Conservation (phyloP, 1,139 yeast species). For the Meyerozyma sp. region DNA sequence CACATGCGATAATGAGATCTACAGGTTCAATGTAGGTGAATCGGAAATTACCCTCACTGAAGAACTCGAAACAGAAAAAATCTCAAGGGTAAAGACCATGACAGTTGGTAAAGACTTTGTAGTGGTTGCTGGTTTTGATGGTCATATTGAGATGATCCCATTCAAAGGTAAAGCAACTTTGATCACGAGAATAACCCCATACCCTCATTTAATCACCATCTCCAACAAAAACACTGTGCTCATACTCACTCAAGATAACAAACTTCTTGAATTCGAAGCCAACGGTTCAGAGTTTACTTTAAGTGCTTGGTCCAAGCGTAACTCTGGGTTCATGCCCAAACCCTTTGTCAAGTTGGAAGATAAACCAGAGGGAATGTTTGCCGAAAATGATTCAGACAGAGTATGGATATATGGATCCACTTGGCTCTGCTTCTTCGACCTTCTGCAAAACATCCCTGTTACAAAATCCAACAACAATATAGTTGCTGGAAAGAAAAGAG, state of each 20-base stretch:
- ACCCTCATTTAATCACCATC: conserved; percentile 61
- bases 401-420: conserved; percentile 87
- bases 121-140: conserved; percentile 48
- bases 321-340: conserved; percentile 69
- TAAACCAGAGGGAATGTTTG: conserved; percentile 70
- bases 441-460: conserved; percentile 54
- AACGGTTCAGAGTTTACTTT: conserved; percentile 28
- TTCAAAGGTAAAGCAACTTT: conserved; percentile 14
- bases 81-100: conserved; percentile 37
- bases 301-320: conserved; percentile 76
- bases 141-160: conserved; percentile 54
- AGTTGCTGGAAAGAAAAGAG: conserved; percentile 43
- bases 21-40: conserved; percentile 39
- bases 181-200: conserved; percentile 50
- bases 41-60: conserved; percentile 40
- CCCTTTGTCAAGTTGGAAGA: conserved; percentile 57
- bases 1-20: conserved; percentile 63
- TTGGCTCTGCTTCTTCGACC: conserved; percentile 76
- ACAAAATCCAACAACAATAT: conserved; percentile 16
- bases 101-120: conserved; percentile 26
- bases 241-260: conserved; percentile 70
- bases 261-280: conserved; percentile 59
- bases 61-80: conserved; percentile 13
- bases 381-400: conserved; percentile 20
- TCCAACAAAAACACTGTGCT: conserved; percentile 49